A percentile compares a stretch with the other conserved stretches of the same genome.
Evolutionary conservation across 352 stramenopile genomes (phyloP).

Genomic region (Pythium pyrilobum): DNA sequence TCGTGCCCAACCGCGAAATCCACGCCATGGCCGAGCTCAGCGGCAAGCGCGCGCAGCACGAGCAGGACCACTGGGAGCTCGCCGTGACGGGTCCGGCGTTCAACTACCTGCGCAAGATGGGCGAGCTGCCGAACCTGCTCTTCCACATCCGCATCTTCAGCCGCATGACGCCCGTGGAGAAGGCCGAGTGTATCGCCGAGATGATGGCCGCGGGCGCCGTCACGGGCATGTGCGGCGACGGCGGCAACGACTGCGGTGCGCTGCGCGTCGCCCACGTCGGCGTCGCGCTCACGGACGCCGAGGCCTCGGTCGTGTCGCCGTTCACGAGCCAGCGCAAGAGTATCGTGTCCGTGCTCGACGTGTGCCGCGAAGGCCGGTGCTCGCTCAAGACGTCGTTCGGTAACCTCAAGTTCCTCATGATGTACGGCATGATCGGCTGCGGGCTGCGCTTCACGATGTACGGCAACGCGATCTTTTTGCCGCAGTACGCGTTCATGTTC

Average conservation of each 20-base stretch:
- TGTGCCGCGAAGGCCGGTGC: slow-evolving; percentile 84
- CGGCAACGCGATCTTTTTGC: slow-evolving; percentile 65
- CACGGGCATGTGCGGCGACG: slow-evolving; percentile 81
- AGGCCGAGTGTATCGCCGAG: slow-evolving; percentile 63
- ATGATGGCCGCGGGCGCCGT: slow-evolving; percentile 60
- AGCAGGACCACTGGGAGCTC: slow-evolving; percentile 28
- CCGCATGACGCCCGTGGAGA: slow-evolving; percentile 67
- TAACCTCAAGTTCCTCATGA: slow-evolving; percentile 85
- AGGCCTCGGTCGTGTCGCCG: slow-evolving; percentile 77
- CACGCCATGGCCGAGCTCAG: slow-evolving; percentile 29
- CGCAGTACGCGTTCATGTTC: slow-evolving; percentile 71
- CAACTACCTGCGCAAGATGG: slow-evolving; percentile 60
- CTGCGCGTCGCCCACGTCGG: slow-evolving; percentile 90
- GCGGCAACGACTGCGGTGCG: slow-evolving; percentile 89
- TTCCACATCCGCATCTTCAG: slow-evolving; percentile 74
- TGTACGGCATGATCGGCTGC: slow-evolving; percentile 64
- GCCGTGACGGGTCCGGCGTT: slow-evolving; percentile 68
- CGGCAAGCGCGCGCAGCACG: slow-evolving; percentile 20
- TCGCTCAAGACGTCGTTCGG: slow-evolving; percentile 79
- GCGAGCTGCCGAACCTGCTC: slow-evolving; percentile 46
- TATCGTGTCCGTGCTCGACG: slow-evolving; percentile 73
- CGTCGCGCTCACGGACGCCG: slow-evolving; percentile 82
- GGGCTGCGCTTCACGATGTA: slow-evolving; percentile 64
- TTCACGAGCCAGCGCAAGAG: slow-evolving; percentile 79
- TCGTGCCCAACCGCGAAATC: slow-evolving; percentile 47